phyloP scores from a whole-genome alignment of 768 basidiomycete species.

The Daedaleopsis nitida region DNA sequence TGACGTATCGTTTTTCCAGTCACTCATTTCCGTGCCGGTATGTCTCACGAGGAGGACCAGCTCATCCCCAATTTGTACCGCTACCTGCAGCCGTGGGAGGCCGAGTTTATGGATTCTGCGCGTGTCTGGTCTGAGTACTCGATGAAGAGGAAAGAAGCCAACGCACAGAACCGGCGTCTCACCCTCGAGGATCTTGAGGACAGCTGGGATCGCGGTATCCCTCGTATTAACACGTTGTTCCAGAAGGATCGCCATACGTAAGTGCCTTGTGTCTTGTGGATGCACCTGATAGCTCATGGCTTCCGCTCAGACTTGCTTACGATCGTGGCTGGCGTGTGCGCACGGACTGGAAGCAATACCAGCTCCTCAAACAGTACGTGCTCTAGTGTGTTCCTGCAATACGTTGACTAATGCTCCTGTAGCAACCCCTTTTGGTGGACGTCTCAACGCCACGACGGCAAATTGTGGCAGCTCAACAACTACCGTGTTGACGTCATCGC shows the following conservation, averaged over 20 bases:
- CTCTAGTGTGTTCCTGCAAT: neutral
- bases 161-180: constrained; percentile 94
- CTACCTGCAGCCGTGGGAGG: constrained; percentile 96
- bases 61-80: constrained; percentile 97
- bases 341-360: constrained; percentile 98
- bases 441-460: constrained; percentile 93
- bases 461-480: constrained; percentile 96
- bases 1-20: constrained; percentile 46
- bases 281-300: neutral
- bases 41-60: constrained; percentile 94
- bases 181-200: constrained; percentile 98
- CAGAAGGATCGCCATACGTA: constrained; percentile 96
- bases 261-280: constrained; percentile 28
- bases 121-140: constrained; percentile 99
- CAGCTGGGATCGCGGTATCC: constrained; percentile 98
- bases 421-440: constrained; percentile 99
- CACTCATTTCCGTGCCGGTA: constrained; percentile 98
- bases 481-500: constrained; percentile 99
- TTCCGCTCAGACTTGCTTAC: constrained; percentile 72
- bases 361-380: constrained; percentile 83
- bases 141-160: constrained; percentile 99
- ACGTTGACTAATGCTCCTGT: constrained; percentile 12
- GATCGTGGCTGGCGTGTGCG: constrained; percentile 99
- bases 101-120: constrained; percentile 96
- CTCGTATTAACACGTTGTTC: constrained; percentile 98